These are phyloP conservation scores for Conringia planisiliqua DNA, from an alignment of 345 rosid genomes.

Conservation along the genomic window DNA sequence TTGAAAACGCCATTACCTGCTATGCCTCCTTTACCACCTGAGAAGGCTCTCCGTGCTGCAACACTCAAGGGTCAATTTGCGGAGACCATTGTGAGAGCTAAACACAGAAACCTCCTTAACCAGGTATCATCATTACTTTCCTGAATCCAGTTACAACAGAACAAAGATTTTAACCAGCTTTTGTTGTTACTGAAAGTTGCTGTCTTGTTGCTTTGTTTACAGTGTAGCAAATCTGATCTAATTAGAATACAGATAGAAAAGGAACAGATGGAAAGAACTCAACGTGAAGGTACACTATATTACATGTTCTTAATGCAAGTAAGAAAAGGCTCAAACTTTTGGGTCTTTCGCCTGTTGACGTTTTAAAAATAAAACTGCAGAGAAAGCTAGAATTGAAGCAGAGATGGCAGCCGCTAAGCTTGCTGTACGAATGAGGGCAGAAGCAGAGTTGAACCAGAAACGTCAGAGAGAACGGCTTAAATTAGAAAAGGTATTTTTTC, in stretches of 20 bases:
- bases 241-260: conserved; percentile 56
- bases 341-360: neutral
- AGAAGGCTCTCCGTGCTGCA: conserved; percentile 83
- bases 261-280: conserved; percentile 63
- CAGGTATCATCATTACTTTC: conserved; percentile 46
- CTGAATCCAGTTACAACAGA: neutral
- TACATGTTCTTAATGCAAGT: neutral
- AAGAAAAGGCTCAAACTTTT: neutral
- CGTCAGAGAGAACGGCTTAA: conserved; percentile 62
- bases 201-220: neutral
- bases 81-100: conserved; percentile 64
- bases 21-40: conserved; percentile 58
- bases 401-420: conserved; percentile 64
- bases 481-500: conserved; percentile 47
- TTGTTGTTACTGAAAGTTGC: neutral
- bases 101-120: conserved; percentile 56
- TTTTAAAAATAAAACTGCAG: conserved; percentile 32
- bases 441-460: conserved; percentile 50
- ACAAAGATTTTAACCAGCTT: neutral
- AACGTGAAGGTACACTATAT: conserved; percentile 57
- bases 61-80: conserved; percentile 73
- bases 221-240: conserved; percentile 69
- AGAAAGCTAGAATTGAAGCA: conserved; percentile 70
- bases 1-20: conserved; percentile 40
- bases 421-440: conserved; percentile 47